These are phyloP conservation scores for Phytophthora macrochlamydospora DNA, from an alignment of 352 stramenopile genomes.

Conservation along the genomic window DNA sequence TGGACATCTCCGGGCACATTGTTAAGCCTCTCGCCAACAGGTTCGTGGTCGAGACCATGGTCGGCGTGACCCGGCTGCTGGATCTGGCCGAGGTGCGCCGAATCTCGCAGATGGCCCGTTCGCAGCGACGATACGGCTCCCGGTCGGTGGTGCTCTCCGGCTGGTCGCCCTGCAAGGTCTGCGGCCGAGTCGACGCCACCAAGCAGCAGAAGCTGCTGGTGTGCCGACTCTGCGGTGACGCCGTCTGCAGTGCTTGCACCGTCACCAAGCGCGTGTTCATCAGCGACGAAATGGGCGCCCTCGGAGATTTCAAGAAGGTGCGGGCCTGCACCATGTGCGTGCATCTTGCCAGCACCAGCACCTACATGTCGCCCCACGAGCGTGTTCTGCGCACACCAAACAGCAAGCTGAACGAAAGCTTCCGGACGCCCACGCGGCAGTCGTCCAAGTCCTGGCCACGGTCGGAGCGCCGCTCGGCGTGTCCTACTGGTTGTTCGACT, in stretches of 20 bases:
- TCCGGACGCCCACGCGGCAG: slow-evolving; percentile 17
- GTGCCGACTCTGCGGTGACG: slow-evolving; percentile 51
- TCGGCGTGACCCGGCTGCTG: slow-evolving; percentile 49
- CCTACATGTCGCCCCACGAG: slow-evolving; percentile 23
- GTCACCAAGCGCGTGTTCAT: slow-evolving; percentile 53
- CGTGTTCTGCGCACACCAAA: slow-evolving; percentile 19
- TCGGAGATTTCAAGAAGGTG: slow-evolving; percentile 53
- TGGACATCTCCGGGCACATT: slow-evolving; percentile 52
- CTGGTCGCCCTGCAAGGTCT: slow-evolving; percentile 31
- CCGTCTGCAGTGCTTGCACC: slow-evolving; percentile 55
- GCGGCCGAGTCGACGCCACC: slow-evolving; percentile 35
- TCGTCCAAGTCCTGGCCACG: slow-evolving; percentile 9
- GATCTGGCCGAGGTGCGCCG: slow-evolving; percentile 61
- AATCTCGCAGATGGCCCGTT: slow-evolving; percentile 55
- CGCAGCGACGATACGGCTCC: slow-evolving; percentile 33
- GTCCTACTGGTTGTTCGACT: neutral
- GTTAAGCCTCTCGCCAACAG: slow-evolving; percentile 44
- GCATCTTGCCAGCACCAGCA: slow-evolving; percentile 40
- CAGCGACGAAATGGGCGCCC: slow-evolving; percentile 39
- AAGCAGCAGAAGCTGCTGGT: slow-evolving; percentile 39
- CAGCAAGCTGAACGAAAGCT: slow-evolving; percentile 21
- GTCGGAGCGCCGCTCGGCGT: slow-evolving; percentile 1
- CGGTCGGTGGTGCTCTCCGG: slow-evolving; percentile 24
- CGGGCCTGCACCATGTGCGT: slow-evolving; percentile 47
- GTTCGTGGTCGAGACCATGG: slow-evolving; percentile 47